Percentiles rank a stretch among this genome's conserved stretches.
These are phyloP conservation scores for Escallonia herrerae DNA, from an alignment of 129 eudicot species.

Conservation along the genomic window DNA sequence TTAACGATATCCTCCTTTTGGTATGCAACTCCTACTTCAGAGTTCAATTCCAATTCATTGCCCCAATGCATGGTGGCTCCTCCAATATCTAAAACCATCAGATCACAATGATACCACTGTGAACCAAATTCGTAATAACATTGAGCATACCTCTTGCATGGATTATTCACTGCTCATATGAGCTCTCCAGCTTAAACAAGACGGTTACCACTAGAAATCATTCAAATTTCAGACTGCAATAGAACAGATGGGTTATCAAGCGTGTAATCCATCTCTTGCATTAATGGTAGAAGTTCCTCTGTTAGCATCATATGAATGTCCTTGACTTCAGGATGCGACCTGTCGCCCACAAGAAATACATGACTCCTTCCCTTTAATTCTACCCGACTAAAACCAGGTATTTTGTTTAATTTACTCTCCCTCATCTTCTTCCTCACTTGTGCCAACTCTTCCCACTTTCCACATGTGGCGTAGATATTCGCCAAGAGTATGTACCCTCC, in stretches of 20 bases:
- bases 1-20: neutral
- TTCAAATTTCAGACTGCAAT: neutral
- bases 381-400: slow-evolving; percentile 40
- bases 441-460: slow-evolving; percentile 37
- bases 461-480: slow-evolving; percentile 34
- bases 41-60: neutral
- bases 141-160: too few relatives aligned
- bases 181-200: too few relatives aligned
- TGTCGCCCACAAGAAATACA: slow-evolving; percentile 38
- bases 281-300: slow-evolving; percentile 31
- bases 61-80: too few relatives aligned
- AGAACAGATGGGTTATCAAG: neutral
- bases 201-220: too few relatives aligned
- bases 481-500: slow-evolving; percentile 40
- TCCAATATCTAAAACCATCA: too few relatives aligned
- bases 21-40: neutral
- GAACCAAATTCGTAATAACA: too few relatives aligned
- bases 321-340: slow-evolving; percentile 28
- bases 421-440: slow-evolving; percentile 38
- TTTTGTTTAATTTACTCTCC: slow-evolving; percentile 31
- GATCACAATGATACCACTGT: too few relatives aligned
- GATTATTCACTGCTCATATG: too few relatives aligned
- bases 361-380: slow-evolving; percentile 34
- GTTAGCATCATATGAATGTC: slow-evolving; percentile 19
- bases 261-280: slow-evolving; percentile 18